Conservation (phyloP, 768 basidiomycete species). For the Mycena alexandri region DNA sequence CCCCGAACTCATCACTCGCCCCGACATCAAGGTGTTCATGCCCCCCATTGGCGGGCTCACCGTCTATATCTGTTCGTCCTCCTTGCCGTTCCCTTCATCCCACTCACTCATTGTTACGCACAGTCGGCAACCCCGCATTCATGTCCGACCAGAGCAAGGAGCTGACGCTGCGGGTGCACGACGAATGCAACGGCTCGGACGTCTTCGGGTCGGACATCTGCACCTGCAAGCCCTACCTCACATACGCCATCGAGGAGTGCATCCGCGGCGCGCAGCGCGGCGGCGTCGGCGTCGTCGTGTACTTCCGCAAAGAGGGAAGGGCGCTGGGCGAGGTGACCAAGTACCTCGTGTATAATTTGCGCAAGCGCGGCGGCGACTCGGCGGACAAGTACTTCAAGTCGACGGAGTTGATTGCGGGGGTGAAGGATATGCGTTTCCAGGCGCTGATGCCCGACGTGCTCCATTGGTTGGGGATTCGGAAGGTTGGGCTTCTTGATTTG, state of each 20-base stretch:
- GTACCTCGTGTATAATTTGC: conserved; percentile 96
- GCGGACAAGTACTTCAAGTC: conserved; percentile 95
- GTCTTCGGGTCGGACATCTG: conserved; percentile 96
- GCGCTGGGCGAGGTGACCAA: conserved; percentile 95
- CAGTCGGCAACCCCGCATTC: conserved; percentile 88
- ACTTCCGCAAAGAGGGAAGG: conserved; percentile 95
- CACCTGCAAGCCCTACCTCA: conserved; percentile 93
- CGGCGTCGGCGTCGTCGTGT: conserved; percentile 93
- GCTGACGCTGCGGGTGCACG: conserved; percentile 90
- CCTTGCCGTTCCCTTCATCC: background rate
- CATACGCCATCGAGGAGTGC: conserved; percentile 94
- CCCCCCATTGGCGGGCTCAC: conserved; percentile 94
- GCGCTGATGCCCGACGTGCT: conserved; percentile 96
- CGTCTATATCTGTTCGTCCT: conserved; percentile 85
- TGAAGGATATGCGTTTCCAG: conserved; percentile 96
- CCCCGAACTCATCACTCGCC: conserved; percentile 94
- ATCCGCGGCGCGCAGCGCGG: conserved; percentile 80
- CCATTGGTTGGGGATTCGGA: conserved; percentile 93
- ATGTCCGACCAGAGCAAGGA: conserved; percentile 83
- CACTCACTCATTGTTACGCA: background rate
- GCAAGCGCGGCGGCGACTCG: conserved; percentile 93
- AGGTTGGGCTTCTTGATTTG: conserved; percentile 42
- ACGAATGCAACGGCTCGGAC: conserved; percentile 97
- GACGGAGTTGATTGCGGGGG: conserved; percentile 94
- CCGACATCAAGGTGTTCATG: conserved; percentile 95